Conservation (phyloP, 441 rosid species). For the Rhodomyrtus psidioides region DNA sequence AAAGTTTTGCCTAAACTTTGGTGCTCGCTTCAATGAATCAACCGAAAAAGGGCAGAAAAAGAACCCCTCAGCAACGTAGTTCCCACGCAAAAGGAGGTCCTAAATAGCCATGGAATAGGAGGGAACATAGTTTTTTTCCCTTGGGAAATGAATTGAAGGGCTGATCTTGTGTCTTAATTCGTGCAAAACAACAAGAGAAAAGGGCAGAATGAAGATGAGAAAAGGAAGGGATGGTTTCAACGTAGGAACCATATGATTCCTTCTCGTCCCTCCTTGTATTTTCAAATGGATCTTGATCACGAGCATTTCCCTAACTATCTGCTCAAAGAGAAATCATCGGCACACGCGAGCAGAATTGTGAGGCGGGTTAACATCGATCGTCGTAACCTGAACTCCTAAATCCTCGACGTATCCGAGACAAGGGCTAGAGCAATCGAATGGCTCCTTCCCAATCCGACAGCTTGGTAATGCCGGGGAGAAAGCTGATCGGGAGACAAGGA, state of each 20-base stretch:
- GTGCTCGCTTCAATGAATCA: not conserved
- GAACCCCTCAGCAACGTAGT: not conserved
- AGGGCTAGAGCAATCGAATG: not conserved
- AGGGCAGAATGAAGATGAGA: not conserved
- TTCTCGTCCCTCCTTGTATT: not conserved
- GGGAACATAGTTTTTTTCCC: not conserved
- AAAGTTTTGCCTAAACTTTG: not conserved
- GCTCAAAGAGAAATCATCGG: not conserved
- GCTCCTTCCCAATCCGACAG: not conserved
- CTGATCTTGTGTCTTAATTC: not conserved
- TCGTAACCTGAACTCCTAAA: not conserved
- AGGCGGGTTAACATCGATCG: not conserved
- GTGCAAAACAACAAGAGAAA: not conserved
- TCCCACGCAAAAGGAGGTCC: not conserved
- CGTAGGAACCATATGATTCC: not conserved
- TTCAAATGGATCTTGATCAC: not conserved
- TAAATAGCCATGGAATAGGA: not conserved
- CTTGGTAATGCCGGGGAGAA: not conserved
- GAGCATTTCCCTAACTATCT: not conserved
- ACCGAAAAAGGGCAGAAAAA: not conserved
- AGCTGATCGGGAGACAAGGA: not conserved
- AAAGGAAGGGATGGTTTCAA: not conserved
- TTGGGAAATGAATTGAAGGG: not conserved
- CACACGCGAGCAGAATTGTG: not conserved
- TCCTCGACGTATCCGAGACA: not conserved